phyloP scores from a whole-genome alignment of 352 stramenopile genomes.

The Globisporangium camurandrum region DNA sequence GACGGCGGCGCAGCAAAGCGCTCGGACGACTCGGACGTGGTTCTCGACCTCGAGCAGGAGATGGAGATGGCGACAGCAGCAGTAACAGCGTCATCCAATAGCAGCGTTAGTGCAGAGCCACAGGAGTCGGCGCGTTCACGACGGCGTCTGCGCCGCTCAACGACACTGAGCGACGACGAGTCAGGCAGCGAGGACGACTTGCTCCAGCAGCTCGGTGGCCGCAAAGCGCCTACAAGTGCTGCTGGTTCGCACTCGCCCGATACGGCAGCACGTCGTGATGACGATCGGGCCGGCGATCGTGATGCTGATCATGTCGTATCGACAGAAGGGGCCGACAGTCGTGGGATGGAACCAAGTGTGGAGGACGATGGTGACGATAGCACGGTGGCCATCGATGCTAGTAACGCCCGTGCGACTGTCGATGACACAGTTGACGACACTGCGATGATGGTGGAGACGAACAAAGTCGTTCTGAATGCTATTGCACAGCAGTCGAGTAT shows the following conservation, averaged over 20 bases:
- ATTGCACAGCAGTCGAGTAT: not conserved
- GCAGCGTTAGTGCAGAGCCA: slow-evolving; percentile 8
- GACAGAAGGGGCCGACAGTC: not conserved
- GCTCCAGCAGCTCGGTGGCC: slow-evolving; percentile 6
- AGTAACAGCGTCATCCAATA: no score
- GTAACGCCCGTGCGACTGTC: no score
- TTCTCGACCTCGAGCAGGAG: slow-evolving; percentile 7
- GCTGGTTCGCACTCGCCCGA: not conserved
- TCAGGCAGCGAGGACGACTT: slow-evolving; percentile 38
- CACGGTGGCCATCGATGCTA: not conserved
- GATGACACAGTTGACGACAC: no score
- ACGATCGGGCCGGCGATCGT: not conserved
- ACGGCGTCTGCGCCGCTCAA: slow-evolving; percentile 38
- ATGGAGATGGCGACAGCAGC: no score
- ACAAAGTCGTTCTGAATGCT: no score
- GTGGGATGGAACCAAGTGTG: not conserved
- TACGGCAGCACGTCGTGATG: not conserved
- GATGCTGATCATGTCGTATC: not conserved
- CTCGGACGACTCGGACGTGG: not conserved
- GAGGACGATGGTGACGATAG: not conserved
- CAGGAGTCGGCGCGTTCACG: slow-evolving; percentile 27
- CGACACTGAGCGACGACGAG: slow-evolving; percentile 30
- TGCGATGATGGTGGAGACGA: no score
- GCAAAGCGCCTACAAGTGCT: not conserved
- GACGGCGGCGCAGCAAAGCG: no score